Base-by-base conservation (phyloP, 495 filamentous ascomycete genomes). In the Penicillium simplicissimum region DNA sequence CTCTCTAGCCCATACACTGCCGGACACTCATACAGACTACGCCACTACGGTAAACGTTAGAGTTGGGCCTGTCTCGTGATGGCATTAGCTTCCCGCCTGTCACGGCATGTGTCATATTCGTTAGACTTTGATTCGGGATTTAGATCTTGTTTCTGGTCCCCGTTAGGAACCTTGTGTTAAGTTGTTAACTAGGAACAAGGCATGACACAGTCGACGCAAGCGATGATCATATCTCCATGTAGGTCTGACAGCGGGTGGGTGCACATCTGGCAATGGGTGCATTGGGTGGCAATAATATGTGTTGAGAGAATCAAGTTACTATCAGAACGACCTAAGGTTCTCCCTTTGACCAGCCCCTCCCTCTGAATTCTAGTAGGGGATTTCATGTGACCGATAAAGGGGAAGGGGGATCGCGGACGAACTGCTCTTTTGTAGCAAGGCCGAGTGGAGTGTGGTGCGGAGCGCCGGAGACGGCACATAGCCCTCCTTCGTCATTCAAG, bases 51-150 rank as follows among this genome's bases (percentile, higher is more conserved):
- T 31, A 31, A 49, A 28, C 19, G 4, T 11, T 45, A 8, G 42
- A 21, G 4, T 45, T 23, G n/a, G 42, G 21, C 45, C 45, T 15
- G 13, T 19, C 3, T 19, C 23, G 23, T 7, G 25, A 8, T 21
- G 42, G 42, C 9, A 45, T 45, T 45, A 1, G 19, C 42, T 45
- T 45, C 8, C 42, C 17, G 42, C 11, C 42, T 21, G 19, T 45
- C 42, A 45, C 42, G 42, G 42, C 19, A 45, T 45, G 42, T 45
- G 42, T 45, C 42, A 45, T 2, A 23, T 45, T 31, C 28, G 17
- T 45, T 45, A 49, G 25, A 49, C 45, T 49, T 49, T 49, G 45
- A 4, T n/a, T 49, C 45, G 42, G 21, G 45, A 49, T 49, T 31
- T n/a, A 28, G 45, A n/a, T 49, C 25, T 49, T 7, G 23, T 15